Base-by-base conservation (phyloP, 2,329 filamentous ascomycete genomes). In the Periconia sp. region DNA sequence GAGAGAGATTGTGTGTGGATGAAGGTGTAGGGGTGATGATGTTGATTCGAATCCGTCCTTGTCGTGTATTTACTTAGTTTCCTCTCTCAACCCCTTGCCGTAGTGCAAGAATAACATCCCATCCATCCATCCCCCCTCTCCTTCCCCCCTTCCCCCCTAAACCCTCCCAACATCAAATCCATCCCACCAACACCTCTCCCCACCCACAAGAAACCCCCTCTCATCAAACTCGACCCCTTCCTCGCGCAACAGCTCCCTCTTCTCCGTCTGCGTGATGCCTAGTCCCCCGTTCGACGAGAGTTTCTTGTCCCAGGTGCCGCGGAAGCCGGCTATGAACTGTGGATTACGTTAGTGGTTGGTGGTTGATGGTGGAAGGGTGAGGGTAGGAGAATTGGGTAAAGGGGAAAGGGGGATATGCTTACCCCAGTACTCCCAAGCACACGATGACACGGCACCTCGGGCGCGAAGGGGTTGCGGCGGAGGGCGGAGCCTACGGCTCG, bases 401-500 rank as follows among this genome's bases (percentile, higher is more conserved):
- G 14, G 7, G 8, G n/a, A 17, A 6, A 19, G n/a, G 15, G 15
- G 13, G 23, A 42, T 11, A 15, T 9, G 63, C 76, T 72, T n/a
- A 80, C 79, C 13, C 89, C 87, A 48, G 86, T 87, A 41, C 85
- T 87, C 6, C 89, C 89, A 45, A 95, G 83, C 19, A 93, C 88
- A 10, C 91, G 82, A 73, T 95, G 91, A 62, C 91, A 95, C 1
- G 91, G 91, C 5, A 93, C 88, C 33, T 84, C 81, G 0, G 91
- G 91, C 14, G 91, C 91, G 64, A 93, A 95, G 0, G 91, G 91
- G 69, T 96, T 96, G 35, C 75, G 78, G 17, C 88, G 82, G 66
- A 95, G 79, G 1, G 90, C 90, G 54, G 89, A 91, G 15, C 90
- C 90, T 6, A 94, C 84, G 0, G 90, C 90, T 41, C 90, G 81